A percentile compares a stretch with the other conserved stretches of the same genome.
phyloP scores from a whole-genome alignment of 805 yeast genomes.

The Wickerhamomyces silvicola region DNA sequence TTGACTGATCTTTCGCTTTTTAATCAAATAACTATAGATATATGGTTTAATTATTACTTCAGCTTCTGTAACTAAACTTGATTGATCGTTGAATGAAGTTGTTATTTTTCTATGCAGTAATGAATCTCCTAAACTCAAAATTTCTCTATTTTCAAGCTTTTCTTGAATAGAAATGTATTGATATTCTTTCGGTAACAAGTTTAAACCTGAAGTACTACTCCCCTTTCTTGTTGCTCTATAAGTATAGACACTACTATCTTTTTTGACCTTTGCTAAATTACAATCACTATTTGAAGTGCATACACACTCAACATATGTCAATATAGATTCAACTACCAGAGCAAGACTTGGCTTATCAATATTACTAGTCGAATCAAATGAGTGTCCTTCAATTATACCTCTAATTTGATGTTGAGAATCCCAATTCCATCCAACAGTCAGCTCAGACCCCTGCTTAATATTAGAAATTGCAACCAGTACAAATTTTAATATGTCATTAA shows the following conservation, averaged over 20 bases:
- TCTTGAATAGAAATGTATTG: constrained; percentile 26
- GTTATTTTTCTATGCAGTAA: constrained; percentile 3
- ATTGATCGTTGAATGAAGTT: not conserved
- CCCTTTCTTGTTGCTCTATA: constrained; percentile 42
- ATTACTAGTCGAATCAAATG: constrained; percentile 49
- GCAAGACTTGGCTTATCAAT: constrained; percentile 49
- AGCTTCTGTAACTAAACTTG: constrained; percentile 6
- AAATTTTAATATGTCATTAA: constrained; percentile 40
- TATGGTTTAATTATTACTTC: constrained; percentile 16
- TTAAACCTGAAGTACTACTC: constrained; percentile 17
- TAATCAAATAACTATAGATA: constrained; percentile 13
- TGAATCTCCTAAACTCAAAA: constrained; percentile 13
- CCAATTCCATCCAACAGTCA: constrained; percentile 87
- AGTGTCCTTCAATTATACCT: constrained; percentile 35
- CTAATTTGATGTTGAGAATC: constrained; percentile 70
- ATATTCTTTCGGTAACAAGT: constrained; percentile 27
- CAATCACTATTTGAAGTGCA: constrained; percentile 47
- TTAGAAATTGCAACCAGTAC: constrained; percentile 49
- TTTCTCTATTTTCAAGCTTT: constrained; percentile 23
- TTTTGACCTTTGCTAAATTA: constrained; percentile 51
- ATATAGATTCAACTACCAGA: constrained; percentile 54
- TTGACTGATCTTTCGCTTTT: constrained; percentile 8
- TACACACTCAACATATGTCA: constrained; percentile 60
- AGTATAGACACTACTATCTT: constrained; percentile 52
- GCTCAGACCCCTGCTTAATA: constrained; percentile 60